These are phyloP conservation scores for Barbarea vulgaris DNA, from an alignment of 345 rosid genomes.

Conservation along the genomic window DNA sequence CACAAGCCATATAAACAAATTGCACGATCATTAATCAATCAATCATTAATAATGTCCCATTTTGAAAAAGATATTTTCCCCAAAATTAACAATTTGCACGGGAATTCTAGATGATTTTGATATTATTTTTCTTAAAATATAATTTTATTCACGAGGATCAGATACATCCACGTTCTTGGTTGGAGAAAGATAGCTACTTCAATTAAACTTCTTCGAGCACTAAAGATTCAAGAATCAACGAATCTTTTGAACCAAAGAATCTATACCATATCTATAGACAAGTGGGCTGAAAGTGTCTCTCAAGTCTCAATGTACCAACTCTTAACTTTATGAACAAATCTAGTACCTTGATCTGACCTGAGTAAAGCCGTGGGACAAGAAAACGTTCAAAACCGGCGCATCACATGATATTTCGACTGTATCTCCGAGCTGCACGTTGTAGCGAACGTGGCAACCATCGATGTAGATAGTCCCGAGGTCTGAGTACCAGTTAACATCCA, in stretches of 20 bases:
- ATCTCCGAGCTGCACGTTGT: slow-evolving; percentile 59
- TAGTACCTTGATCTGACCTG: slow-evolving; percentile 36
- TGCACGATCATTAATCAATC: neutral
- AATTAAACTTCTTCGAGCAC: slow-evolving; percentile 17
- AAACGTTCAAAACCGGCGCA: slow-evolving; percentile 70
- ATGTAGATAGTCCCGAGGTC: slow-evolving; percentile 66
- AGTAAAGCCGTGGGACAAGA: slow-evolving; percentile 48
- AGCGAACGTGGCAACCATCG: slow-evolving; percentile 72
- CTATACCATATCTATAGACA: slow-evolving; percentile 27
- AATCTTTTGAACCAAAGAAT: slow-evolving; percentile 35
- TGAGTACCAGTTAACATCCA: slow-evolving; percentile 67
- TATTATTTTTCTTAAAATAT: neutral
- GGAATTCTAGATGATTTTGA: slow-evolving; percentile 7
- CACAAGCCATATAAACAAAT: slow-evolving; percentile 18
- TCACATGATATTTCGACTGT: slow-evolving; percentile 58
- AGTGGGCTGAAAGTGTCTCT: slow-evolving; percentile 2
- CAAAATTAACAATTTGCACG: slow-evolving; percentile 33
- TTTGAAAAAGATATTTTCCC: slow-evolving; percentile 22
- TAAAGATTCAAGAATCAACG: slow-evolving; percentile 30
- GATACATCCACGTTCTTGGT: slow-evolving; percentile 38
- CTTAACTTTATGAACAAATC: slow-evolving; percentile 21
- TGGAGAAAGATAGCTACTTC: slow-evolving; percentile 25
- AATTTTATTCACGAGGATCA: slow-evolving; percentile 24
- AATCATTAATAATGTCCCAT: slow-evolving; percentile 35
- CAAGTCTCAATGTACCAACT: slow-evolving; percentile 26